These are phyloP conservation scores for Immersiella caudata DNA, from an alignment of 495 filamentous ascomycete species.

Conservation along the genomic window DNA sequence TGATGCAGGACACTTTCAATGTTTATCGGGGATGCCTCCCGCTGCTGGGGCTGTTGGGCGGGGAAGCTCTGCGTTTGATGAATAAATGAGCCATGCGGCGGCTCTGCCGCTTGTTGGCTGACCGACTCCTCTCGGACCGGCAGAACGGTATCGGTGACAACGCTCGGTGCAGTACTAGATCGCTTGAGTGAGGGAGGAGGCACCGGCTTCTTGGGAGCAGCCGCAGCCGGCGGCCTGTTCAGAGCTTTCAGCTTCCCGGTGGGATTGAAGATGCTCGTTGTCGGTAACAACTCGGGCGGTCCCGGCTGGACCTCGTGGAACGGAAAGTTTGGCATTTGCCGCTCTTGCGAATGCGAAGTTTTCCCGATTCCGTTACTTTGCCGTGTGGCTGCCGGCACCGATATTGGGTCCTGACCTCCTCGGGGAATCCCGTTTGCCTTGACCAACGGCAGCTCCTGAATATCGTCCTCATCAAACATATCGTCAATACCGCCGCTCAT, in stretches of 20 bases:
- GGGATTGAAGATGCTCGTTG: conserved; percentile 50
- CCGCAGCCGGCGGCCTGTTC: conserved; percentile 25
- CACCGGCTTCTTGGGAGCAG: conserved; percentile 21
- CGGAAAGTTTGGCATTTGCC: conserved; percentile 35
- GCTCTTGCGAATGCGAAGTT: conserved; percentile 17
- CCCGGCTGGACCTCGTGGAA: conserved; percentile 47
- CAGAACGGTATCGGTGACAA: conserved; percentile 19
- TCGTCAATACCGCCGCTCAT: conserved; percentile 76
- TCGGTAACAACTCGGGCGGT: conserved; percentile 49
- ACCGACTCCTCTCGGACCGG: conserved; percentile 10
- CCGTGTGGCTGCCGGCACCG: conserved; percentile 19
- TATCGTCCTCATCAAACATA: conserved; percentile 46
- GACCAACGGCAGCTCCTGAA: conserved; percentile 27
- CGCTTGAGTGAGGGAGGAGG: conserved; percentile 29
- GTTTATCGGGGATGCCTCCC: neutral
- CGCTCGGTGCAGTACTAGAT: conserved; percentile 33
- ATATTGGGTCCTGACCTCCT: conserved; percentile 4
- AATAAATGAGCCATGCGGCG: neutral
- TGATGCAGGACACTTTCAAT: conserved; percentile 12
- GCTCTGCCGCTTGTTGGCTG: conserved; percentile 10
- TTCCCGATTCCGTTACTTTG: conserved; percentile 20
- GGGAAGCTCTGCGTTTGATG: neutral
- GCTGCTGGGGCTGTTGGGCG: neutral
- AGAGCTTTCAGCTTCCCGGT: conserved; percentile 32
- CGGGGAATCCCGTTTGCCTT: conserved; percentile 26